Evolutionary conservation across 73 alveolate species (phyloP), one percentile per base, ranked within the genome.

Genomic region (Blepharisma stoltei): DNA sequence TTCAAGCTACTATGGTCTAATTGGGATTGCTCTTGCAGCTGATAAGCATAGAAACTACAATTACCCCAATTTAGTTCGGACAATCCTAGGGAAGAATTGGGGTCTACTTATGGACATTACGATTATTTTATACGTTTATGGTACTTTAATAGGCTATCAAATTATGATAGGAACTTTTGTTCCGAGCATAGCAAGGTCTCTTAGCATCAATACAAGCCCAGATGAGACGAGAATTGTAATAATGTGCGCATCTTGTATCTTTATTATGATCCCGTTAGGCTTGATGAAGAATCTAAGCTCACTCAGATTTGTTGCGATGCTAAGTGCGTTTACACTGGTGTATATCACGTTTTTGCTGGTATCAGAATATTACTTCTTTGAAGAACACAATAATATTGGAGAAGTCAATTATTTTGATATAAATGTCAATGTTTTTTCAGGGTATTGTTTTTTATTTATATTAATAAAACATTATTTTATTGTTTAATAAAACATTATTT

Each of bases 1-100:
- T 25, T 37, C 83, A 21, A 78, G 83, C n/a, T 54, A 55, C 4
- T 52, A 52, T 4, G 23, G 66, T 52, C 66, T 52, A 14, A 52
- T 52, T 14, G 23, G 66, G n/a, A 52, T 52, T 52, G 66, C 66
- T 14, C 66, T 52, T 52, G 66, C 66, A 14, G 66, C 27, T 11
- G 4, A 52, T 3, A 52, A 52, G 23, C 66, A 52, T 4, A 52
- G 4, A 52, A 20, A 14, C 23, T 52, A 14, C 23, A 52, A 20
- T 52, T 52, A 52, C 4, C n/a, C 66, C 2, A 14, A 11, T 14
- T 52, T 52, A 52, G 23, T 20, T 1, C 0, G 23, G n/a, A 52
- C n/a, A 52, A 20, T 20, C n/a, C 66, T 52, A 14, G 66, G 66
- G 6, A 52, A 20, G 23, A 20, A 14, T 52, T 52, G 66, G 66